Conservation (phyloP, 768 basidiomycete genomes). For the Boletus sp. region DNA sequence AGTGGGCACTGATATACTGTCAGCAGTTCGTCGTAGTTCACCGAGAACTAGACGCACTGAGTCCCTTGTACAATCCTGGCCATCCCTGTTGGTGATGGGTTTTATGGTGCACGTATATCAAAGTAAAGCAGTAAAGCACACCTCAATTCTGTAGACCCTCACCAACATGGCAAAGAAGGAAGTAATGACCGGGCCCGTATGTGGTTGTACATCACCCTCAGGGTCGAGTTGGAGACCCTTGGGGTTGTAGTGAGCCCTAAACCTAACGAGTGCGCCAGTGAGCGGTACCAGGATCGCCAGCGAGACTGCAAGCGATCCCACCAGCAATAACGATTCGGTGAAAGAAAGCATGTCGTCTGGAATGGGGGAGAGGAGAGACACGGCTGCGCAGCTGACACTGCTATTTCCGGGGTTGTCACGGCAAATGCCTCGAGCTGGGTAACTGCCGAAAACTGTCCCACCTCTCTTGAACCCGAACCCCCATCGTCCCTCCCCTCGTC, state of each 20-base stretch:
- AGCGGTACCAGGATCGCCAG: conserved; percentile 60
- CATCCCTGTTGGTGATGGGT: conserved; percentile 45
- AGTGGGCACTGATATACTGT: conserved; percentile 45
- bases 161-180: conserved; percentile 72
- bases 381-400: conserved; percentile 2
- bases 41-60: conserved; percentile 41
- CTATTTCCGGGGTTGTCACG: conserved; percentile 19
- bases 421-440: conserved; percentile 27
- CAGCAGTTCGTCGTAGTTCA: conserved; percentile 36
- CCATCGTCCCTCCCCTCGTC: conserved; percentile 18
- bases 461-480: conserved; percentile 32
- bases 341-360: conserved; percentile 33
- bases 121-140: conserved; percentile 26
- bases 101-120: not conserved
- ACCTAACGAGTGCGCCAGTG: conserved; percentile 67
- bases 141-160: conserved; percentile 73
- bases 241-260: conserved; percentile 83
- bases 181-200: conserved; percentile 74
- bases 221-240: conserved; percentile 77
- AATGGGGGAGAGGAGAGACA: not conserved
- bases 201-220: conserved; percentile 71
- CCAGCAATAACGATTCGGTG: conserved; percentile 31
- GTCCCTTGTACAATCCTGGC: conserved; percentile 76
- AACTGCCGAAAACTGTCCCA: conserved; percentile 20
- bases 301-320: conserved; percentile 47